These are phyloP conservation scores for Pharnaceum exiguum DNA, from an alignment of 148 eudicot species.

Conservation along the genomic window DNA sequence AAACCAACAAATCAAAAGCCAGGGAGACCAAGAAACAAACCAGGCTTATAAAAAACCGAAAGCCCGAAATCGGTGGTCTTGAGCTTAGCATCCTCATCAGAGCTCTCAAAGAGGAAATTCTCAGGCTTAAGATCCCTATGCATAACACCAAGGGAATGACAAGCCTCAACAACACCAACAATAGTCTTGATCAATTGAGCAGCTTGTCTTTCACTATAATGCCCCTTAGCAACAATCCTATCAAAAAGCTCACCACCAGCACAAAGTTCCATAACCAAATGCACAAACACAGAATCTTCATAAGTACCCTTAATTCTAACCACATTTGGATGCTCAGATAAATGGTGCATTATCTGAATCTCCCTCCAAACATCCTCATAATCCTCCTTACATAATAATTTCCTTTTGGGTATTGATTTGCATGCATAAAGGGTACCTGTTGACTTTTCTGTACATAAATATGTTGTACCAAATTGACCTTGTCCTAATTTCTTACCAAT, in stretches of 20 bases:
- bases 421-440: slow-evolving; percentile 48
- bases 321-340: slow-evolving; percentile 53
- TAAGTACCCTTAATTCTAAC: slow-evolving; percentile 62
- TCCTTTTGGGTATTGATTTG: slow-evolving; percentile 71
- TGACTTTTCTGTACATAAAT: slow-evolving; percentile 47
- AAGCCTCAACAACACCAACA: slow-evolving; percentile 71
- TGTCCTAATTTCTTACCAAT: slow-evolving; percentile 66
- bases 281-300: slow-evolving; percentile 67
- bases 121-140: slow-evolving; percentile 82
- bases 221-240: slow-evolving; percentile 68
- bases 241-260: slow-evolving; percentile 74
- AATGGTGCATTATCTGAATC: slow-evolving; percentile 78
- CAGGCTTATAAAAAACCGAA: slow-evolving; percentile 73
- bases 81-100: slow-evolving; percentile 58
- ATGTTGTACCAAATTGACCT: slow-evolving; percentile 74
- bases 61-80: slow-evolving; percentile 75
- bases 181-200: slow-evolving; percentile 52
- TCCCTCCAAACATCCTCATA: slow-evolving; percentile 78
- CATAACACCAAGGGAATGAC: slow-evolving; percentile 82
- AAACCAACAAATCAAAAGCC: background rate
- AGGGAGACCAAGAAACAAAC: slow-evolving; percentile 28
- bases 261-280: slow-evolving; percentile 68
- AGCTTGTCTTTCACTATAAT: slow-evolving; percentile 64
- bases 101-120: slow-evolving; percentile 62
- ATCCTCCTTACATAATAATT: slow-evolving; percentile 56